A percentile compares a stretch with the other conserved stretches of the same genome.
Conservation (phyloP, 805 yeast genomes). For the Candida vartiovaarae region DNA sequence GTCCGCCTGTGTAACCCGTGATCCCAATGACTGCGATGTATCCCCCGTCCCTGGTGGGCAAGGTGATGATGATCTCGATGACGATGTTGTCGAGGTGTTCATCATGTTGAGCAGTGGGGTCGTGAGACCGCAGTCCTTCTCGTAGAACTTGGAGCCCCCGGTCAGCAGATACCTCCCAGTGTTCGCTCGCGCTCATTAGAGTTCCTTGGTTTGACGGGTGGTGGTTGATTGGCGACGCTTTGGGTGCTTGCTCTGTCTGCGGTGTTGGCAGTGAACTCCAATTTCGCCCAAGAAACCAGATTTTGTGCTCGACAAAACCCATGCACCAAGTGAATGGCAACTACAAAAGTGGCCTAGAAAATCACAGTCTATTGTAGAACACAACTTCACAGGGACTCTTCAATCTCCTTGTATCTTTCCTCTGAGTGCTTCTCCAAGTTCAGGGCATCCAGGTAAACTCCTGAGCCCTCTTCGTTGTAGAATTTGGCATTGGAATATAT, state of each 20-base stretch:
- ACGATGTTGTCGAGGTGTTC: neutral
- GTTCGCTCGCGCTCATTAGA: no score
- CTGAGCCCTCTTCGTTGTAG: slow-evolving; percentile 87
- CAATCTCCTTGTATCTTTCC: slow-evolving; percentile 31
- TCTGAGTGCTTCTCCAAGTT: slow-evolving; percentile 68
- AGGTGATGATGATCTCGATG: neutral
- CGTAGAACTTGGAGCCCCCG: no score
- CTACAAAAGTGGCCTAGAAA: neutral
- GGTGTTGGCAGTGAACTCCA: neutral
- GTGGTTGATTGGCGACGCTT: no score
- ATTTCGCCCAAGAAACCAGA: neutral
- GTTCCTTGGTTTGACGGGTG: no score
- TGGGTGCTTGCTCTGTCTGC: no score
- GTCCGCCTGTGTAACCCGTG: slow-evolving; percentile 11
- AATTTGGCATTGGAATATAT: slow-evolving; percentile 83
- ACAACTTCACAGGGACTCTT: slow-evolving; percentile 2
- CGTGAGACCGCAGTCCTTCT: slow-evolving; percentile 3
- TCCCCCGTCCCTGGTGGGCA: neutral
- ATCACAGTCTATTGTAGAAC: neutral
- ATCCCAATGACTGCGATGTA: neutral
- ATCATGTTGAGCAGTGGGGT: slow-evolving; percentile 1
- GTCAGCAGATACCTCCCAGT: no score
- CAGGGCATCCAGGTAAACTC: slow-evolving; percentile 76
- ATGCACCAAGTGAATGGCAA: neutral
- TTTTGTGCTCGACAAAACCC: neutral